These are phyloP conservation scores for Neobulgaria alba DNA, from an alignment of 2,329 filamentous ascomycete species.

Conservation along the genomic window DNA sequence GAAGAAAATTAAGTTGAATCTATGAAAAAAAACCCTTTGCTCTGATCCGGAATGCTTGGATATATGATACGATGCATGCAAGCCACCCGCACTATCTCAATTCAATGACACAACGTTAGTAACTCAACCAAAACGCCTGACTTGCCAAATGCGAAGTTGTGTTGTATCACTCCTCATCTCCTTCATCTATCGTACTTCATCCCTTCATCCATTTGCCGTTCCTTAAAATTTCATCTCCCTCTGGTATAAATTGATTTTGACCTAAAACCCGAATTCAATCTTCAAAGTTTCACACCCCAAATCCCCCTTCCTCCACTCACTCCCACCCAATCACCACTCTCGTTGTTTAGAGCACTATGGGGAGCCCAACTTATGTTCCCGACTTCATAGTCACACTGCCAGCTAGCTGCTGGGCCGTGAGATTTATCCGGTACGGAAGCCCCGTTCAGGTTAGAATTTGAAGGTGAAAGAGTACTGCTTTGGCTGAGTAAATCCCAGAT, in stretches of 20 bases:
- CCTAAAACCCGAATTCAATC: not conserved
- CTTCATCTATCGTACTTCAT: not conserved
- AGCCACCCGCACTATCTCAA: no score
- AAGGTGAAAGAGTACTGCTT: conserved; percentile 24
- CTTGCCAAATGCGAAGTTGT: not conserved
- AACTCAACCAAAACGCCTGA: not conserved
- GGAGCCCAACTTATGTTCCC: conserved; percentile 81
- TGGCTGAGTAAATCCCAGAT: conserved; percentile 84
- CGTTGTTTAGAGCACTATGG: conserved; percentile 54
- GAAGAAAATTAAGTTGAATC: no score
- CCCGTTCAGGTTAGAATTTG: conserved; percentile 39
- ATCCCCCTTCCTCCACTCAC: conserved; percentile 73
- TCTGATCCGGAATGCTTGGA: no score
- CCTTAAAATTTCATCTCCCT: not conserved
- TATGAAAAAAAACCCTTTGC: no score
- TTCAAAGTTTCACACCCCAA: conserved; percentile 49
- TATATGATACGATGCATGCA: no score
- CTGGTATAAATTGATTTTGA: not conserved
- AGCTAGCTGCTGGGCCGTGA: conserved; percentile 64
- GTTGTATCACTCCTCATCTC: not conserved
- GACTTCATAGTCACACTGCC: conserved; percentile 82
- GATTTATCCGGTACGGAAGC: conserved; percentile 44
- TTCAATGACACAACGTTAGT: no score
- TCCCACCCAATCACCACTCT: conserved; percentile 75
- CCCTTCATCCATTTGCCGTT: not conserved